Conservation (phyloP, 2,329 filamentous ascomycete species). For the Fusarium subglutinans region DNA sequence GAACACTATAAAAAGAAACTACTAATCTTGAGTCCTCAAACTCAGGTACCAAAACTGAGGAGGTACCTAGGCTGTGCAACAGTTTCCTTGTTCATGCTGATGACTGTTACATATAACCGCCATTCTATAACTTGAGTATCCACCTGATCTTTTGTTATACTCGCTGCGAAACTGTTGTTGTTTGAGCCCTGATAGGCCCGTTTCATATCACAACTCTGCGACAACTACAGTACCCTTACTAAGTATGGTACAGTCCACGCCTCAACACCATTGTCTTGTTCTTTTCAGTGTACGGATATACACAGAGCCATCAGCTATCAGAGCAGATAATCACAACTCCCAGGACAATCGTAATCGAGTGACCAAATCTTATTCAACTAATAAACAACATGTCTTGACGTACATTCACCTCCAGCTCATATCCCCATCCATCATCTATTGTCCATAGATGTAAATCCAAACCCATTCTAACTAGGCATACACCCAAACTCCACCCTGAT, state of each 20-base stretch:
- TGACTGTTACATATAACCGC: neutral
- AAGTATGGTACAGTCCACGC: neutral
- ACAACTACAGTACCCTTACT: neutral
- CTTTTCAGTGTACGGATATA: neutral
- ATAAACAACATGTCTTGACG: conserved; percentile 25
- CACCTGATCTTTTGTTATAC: neutral
- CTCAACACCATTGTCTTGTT: neutral
- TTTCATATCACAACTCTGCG: neutral
- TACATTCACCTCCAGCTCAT: conserved; percentile 13
- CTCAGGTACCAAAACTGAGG: neutral
- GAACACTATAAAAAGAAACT: neutral
- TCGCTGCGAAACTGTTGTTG: neutral
- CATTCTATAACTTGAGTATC: neutral
- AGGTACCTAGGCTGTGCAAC: neutral
- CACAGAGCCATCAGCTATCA: neutral
- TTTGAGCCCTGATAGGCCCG: neutral
- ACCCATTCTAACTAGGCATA: conserved; percentile 25
- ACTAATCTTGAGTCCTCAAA: too few relatives aligned
- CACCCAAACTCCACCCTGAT: conserved; percentile 21
- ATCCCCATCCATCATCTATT: conserved; percentile 12
- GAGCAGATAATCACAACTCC: neutral
- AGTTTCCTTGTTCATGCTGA: neutral
- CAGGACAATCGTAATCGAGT: neutral
- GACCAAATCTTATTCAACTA: conserved; percentile 22
- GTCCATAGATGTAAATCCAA: conserved; percentile 16